A percentile compares a stretch with the other conserved stretches of the same genome.
phyloP scores from a whole-genome alignment of 352 stramenopile genomes.

The Globisporangium viniferum region DNA sequence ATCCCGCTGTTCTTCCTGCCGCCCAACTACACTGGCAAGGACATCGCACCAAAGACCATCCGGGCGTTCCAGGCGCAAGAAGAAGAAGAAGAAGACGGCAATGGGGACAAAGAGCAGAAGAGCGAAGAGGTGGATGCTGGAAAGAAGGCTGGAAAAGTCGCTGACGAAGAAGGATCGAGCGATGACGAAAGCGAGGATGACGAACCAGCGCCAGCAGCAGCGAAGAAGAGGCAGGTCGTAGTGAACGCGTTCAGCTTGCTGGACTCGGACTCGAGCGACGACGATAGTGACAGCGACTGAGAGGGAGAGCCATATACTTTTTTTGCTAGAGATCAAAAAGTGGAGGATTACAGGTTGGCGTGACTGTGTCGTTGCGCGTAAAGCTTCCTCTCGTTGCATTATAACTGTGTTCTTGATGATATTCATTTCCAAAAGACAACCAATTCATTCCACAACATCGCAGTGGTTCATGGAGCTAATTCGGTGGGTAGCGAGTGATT shows the following conservation, averaged over 20 bases:
- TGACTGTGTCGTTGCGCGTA: background rate
- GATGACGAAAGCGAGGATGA: conserved; percentile 10
- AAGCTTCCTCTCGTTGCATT: background rate
- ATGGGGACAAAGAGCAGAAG: conserved; percentile 10
- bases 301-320: background rate
- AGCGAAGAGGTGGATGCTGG: conserved; percentile 19
- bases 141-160: conserved; percentile 19
- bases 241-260: conserved; percentile 83
- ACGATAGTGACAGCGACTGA: conserved; percentile 32
- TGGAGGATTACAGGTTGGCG: background rate
- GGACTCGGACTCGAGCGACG: conserved; percentile 86
- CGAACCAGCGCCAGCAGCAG: background rate
- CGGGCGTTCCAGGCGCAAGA: conserved; percentile 30
- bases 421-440: background rate
- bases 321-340: background rate
- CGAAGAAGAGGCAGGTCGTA: conserved; percentile 25
- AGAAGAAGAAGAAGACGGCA: conserved; percentile 16
- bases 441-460: background rate
- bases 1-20: conserved; percentile 79
- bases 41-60: conserved; percentile 38
- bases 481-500: too few species aligned
- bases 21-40: conserved; percentile 63
- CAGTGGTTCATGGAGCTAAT: too few species aligned
- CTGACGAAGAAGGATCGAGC: conserved; percentile 4
- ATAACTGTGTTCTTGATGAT: background rate